Evolutionary conservation across 352 stramenopile genomes (phyloP), one percentile per base, ranked within the genome.

Genomic region (Phytophthora pinifolia): DNA sequence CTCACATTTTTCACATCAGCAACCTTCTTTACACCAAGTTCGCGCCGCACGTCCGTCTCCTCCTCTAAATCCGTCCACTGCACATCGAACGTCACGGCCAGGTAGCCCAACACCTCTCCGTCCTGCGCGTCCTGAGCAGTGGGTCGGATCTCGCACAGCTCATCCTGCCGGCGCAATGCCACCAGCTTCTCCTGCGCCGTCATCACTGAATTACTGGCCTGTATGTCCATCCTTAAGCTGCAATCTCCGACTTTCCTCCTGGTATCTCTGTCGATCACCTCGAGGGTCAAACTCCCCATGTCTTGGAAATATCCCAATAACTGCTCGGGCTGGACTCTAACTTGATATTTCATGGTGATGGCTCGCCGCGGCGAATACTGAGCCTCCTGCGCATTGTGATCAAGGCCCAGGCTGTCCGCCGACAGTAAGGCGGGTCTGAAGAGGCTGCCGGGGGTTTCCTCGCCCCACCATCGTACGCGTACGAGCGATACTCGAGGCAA

Each of bases 241-340:
- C 67, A 78, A 18, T 62, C 50, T 4, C 79, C 80, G 20, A 72
- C 54, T 27, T 74, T 73, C 17, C 57, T 74, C 9, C 75, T 50
- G 1, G 70, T 72, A 3, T 27, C 29, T 30, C 72, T 73, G 46
- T 92, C 79, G 25, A 88, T 75, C 48, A 92, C 76, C 22, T 92
- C 81, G 15, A 89, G 39, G 32, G 61, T 53, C 20, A 92, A 56
- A 48, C 83, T 44, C 47, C 62, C 59, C 77, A 85, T 83, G 44
- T 85, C 77, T 9, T 63, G 46, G 20, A 88, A 78, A 51, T 88
- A 88, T 27, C 73, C 77, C 17, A 75, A 14, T n/a, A 88, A 50
- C 22, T 70, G 59, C 15, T 60, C 46, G 0, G 76, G 55, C 6
- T 46, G 35, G 22, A 72, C 77, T 6, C 27, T 54, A 9, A 88